Base-by-base conservation (phyloP, 83 land plant genomes). In the Picea abies region DNA sequence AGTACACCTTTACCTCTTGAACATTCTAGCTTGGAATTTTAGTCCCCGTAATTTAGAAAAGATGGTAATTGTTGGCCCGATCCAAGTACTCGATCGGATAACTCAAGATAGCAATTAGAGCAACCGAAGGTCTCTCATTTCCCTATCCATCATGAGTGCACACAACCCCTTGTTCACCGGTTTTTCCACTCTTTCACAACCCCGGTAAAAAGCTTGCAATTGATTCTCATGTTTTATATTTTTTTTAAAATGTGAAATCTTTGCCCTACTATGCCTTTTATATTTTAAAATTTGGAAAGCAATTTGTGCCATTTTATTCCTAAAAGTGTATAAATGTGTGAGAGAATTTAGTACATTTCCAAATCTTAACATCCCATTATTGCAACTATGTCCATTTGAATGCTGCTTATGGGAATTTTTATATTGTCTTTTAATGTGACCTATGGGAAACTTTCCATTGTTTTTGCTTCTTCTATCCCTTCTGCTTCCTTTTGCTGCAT, bases 131-230 rank as follows among this genome's bases (percentile, higher is more conserved):
- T 63, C 85, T 98, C 19, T 82, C 91, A 20, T 96, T 91, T 82
- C 84, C 96, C 75, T 97, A 97, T 84, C 96, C 39, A 37, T 37
- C 4, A 95, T 76, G 99, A 98, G 80, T 98, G 95, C 81, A 78
- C 79, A n/a, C 97, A 97, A n/a, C 97, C 99, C 39, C 81, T 98
- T 39, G 97, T 96, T 66, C 99, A 98, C 88, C 94, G 99, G 99
- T 88, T 22, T 66, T 56, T 72, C 8, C 5, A 3, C n/a, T 63
- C 17, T 7, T 60, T 14, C 60, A 56, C 60, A 52, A 56, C 60
- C 60, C 52, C 0, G 63, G 15, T 58, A 19, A 23, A 76, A 56
- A 15, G 17, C 14, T 26, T 25, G 56, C 8, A 56, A 37, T 15
- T 16, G 19, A 8, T 29, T 26, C 26, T 56, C 12, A 76, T 71